Conservation (phyloP, 2,329 filamentous ascomycete genomes). For the Metarhizium rileyi region DNA sequence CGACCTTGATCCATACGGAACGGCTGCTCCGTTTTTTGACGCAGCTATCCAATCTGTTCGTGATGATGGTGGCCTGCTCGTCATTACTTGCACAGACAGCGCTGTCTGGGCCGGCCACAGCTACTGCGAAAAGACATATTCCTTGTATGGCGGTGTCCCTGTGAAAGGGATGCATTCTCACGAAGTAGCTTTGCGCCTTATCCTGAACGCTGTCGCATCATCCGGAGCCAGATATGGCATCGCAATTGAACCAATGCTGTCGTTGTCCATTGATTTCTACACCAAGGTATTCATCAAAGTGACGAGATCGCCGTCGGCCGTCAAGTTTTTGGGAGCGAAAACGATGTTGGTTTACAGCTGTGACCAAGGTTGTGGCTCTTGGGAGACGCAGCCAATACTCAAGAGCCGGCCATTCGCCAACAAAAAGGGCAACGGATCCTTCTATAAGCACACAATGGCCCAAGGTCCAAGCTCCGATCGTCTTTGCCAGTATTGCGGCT, state of each 20-base stretch:
- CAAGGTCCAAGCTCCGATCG: conserved; percentile 58
- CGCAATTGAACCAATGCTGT: conserved; percentile 81
- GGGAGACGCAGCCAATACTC: conserved; percentile 72
- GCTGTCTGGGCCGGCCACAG: conserved; percentile 90
- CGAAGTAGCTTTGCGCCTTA: conserved; percentile 78
- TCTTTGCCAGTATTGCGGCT: conserved; percentile 73
- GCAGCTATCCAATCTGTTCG: conserved; percentile 76
- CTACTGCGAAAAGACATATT: conserved; percentile 88
- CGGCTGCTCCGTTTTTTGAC: conserved; percentile 85
- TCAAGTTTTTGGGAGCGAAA: conserved; percentile 84
- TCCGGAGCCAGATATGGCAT: conserved; percentile 79
- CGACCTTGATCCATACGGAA: conserved; percentile 93
- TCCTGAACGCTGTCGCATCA: conserved; percentile 71
- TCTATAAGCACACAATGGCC: conserved; percentile 70
- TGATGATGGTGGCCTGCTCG: conserved; percentile 79
- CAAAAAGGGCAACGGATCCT: conserved; percentile 59
- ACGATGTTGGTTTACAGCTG: conserved; percentile 92
- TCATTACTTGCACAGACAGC: conserved; percentile 93
- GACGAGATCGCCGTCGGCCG: conserved; percentile 66
- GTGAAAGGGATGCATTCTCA: conserved; percentile 79
- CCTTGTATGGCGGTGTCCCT: conserved; percentile 85
- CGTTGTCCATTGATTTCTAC: conserved; percentile 94
- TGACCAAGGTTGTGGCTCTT: conserved; percentile 83
- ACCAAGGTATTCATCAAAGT: conserved; percentile 80
- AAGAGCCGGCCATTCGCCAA: conserved; percentile 56